phyloP scores from a whole-genome alignment of 352 stramenopile species.

The Globisporangium uncinulatum region DNA sequence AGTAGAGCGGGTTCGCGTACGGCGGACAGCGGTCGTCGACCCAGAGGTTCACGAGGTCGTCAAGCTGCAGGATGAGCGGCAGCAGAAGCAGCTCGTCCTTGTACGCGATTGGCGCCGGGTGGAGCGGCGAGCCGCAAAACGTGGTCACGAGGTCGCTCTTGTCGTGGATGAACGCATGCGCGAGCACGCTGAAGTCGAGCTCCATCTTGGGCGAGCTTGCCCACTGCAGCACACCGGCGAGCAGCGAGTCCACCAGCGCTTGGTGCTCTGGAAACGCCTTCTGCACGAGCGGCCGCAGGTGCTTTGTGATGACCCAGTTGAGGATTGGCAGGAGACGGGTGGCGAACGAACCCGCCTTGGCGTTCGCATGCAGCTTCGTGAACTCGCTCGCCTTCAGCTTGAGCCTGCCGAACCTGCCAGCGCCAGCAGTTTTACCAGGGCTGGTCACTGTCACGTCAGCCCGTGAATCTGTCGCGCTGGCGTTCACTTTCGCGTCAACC shows the following conservation, averaged over 20 bases:
- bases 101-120: constrained; percentile 51
- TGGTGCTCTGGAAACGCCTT: constrained; percentile 51
- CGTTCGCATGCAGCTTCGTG: constrained; percentile 57
- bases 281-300: constrained; percentile 33
- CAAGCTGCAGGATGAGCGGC: constrained; percentile 53
- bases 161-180: constrained; percentile 52
- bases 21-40: constrained; percentile 65
- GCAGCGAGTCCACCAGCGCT: constrained; percentile 44
- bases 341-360: constrained; percentile 45
- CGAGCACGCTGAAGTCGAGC: constrained; percentile 56
- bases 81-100: constrained; percentile 54
- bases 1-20: constrained; percentile 69
- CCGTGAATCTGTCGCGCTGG: constrained; percentile 5
- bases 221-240: constrained; percentile 32
- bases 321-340: constrained; percentile 38
- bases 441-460: not conserved
- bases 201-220: constrained; percentile 39
- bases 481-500: constrained; percentile 1
- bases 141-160: constrained; percentile 50
- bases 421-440: not conserved
- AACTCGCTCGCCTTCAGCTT: constrained; percentile 46
- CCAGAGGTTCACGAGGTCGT: constrained; percentile 71
- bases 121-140: constrained; percentile 36
- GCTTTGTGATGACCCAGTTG: constrained; percentile 29
- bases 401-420: constrained; percentile 11